Conservation (phyloP, 2,329 filamentous ascomycete species). For the Penicillium rolfsii region DNA sequence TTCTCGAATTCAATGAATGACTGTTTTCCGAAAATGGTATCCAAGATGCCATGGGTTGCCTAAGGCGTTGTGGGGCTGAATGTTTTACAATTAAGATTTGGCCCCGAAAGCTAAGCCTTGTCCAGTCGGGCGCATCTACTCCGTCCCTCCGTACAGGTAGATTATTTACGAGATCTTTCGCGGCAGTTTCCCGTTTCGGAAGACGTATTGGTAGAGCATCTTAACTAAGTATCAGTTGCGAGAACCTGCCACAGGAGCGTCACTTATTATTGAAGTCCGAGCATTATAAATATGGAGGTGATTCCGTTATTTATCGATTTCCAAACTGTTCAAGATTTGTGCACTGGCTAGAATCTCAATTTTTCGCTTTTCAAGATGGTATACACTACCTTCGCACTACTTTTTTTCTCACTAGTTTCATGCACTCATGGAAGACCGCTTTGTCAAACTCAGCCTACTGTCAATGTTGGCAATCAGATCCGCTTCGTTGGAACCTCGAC, state of each 20-base stretch:
- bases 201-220: background rate
- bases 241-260: background rate
- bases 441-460: background rate
- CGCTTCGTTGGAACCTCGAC: conserved; percentile 9
- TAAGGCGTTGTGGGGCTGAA: conserved; percentile 2
- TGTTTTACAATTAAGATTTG: background rate
- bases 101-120: conserved; percentile 1
- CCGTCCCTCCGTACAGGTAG: too few species aligned
- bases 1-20: background rate
- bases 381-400: background rate
- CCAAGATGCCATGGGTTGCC: conserved; percentile 5
- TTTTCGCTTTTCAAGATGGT: background rate
- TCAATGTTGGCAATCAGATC: conserved; percentile 2
- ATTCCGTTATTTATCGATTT: background rate
- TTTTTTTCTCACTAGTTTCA: conserved; percentile 4
- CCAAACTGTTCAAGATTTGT: background rate
- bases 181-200: background rate
- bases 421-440: conserved; percentile 4
- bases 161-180: background rate
- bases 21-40: conserved; percentile 10
- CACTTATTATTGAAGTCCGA: background rate
- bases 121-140: background rate
- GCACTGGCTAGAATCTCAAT: background rate
- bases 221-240: background rate
- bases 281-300: background rate